Base-by-base conservation (phyloP, 2,329 filamentous ascomycete genomes). In the Davidsoniella neocaledoniae region DNA sequence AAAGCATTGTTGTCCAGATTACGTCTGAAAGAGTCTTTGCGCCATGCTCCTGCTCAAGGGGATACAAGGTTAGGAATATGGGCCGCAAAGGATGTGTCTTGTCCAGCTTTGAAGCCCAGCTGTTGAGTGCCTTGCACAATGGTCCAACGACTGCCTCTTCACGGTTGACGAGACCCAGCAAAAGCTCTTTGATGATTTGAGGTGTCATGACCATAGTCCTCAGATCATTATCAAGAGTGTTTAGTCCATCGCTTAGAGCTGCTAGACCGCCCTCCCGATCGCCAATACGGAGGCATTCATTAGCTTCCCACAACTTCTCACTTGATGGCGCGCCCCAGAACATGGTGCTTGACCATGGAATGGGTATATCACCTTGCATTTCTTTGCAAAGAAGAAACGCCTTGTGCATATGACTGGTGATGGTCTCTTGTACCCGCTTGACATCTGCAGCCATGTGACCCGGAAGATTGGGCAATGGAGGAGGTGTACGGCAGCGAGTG, bases 61-160 rank as follows among this genome's bases (percentile, higher is more conserved):
- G 66, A 54, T 69, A 69, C 21, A 69, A 51, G 39, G 64, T 65
- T 12, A 59, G 61, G 49, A 69, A 68, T 2, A 68, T 67, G 49
- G 64, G 64, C 6, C 67, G 64, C 16, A 69, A 58, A 1, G 67
- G 67, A 52, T 69, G 66, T 3, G 64, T 59, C 33, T 66, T 62
- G 48, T 69, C 67, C 25, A 67, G 60, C 1, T 66, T 69, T 5
- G 64, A 60, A 42, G 67, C 64, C 51, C 66, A 69, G 10, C 66
- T 66, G 2, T 66, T 64, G 29, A 69, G 55, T 52, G 68, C 69
- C 49, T 69, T 68, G 58, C 64, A 69, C 12, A 69, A 58, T 1
- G 67, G 65, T n/a, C 65, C 66, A 60, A 68, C 66, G 62, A 69
- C 62, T 16, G 66, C 66, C 12, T 64, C 61, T 48, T 69, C 66